phyloP scores from a whole-genome alignment of 495 filamentous ascomycete species.

The Chaetomidium leptoderma region DNA sequence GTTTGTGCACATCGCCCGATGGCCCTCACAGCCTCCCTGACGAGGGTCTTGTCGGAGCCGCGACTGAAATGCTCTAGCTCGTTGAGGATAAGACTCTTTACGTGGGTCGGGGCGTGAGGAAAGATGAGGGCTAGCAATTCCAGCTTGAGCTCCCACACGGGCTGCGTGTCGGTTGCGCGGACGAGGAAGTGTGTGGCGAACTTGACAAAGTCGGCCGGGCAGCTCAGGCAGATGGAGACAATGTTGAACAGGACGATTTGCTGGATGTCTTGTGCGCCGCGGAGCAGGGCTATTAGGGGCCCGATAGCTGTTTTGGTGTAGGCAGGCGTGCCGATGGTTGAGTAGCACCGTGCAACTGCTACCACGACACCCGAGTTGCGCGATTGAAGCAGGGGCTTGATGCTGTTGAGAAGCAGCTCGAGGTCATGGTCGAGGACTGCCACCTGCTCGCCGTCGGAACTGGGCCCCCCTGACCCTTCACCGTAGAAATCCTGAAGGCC shows the following conservation, averaged over 20 bases:
- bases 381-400: slow-evolving; percentile 79
- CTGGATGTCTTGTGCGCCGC: slow-evolving; percentile 79
- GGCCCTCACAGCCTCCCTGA: slow-evolving; percentile 82
- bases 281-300: slow-evolving; percentile 77
- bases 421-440: slow-evolving; percentile 74
- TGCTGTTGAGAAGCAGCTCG: slow-evolving; percentile 72
- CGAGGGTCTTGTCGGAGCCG: slow-evolving; percentile 67
- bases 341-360: slow-evolving; percentile 78
- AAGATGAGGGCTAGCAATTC: slow-evolving; percentile 88
- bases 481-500: slow-evolving; percentile 74
- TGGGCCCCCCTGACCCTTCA: slow-evolving; percentile 41
- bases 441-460: slow-evolving; percentile 53
- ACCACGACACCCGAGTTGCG: slow-evolving; percentile 91
- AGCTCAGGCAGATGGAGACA: slow-evolving; percentile 72
- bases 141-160: slow-evolving; percentile 84
- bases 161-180: slow-evolving; percentile 70
- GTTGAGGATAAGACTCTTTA: slow-evolving; percentile 79
- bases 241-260: slow-evolving; percentile 90
- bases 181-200: slow-evolving; percentile 86
- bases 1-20: slow-evolving; percentile 89
- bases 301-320: slow-evolving; percentile 70
- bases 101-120: slow-evolving; percentile 66
- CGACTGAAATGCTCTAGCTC: slow-evolving; percentile 91
- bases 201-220: slow-evolving; percentile 71
- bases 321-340: slow-evolving; percentile 70